These are phyloP conservation scores for Geranium rotundifolium DNA, from an alignment of 345 rosid genomes.

Conservation along the genomic window DNA sequence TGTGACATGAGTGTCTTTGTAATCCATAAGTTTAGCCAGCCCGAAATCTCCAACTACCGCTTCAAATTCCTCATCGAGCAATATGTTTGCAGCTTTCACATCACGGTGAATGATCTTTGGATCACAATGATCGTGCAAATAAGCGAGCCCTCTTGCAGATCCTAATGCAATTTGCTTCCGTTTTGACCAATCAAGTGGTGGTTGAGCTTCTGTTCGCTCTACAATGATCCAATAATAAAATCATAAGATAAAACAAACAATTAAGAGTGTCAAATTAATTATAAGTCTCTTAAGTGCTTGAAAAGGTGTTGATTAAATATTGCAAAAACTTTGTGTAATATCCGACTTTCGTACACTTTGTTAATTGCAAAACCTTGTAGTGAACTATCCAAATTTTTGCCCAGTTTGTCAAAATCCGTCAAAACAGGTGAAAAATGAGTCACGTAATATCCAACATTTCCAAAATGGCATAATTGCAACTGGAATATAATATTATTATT, in stretches of 20 bases:
- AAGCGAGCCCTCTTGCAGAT: conserved; percentile 83
- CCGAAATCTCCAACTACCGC: conserved; percentile 98
- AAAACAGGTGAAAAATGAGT: too few relatives aligned
- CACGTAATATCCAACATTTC: too few relatives aligned
- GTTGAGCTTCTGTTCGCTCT: conserved; percentile 48
- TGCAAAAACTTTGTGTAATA: too few relatives aligned
- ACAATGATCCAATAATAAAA: conserved; percentile 7
- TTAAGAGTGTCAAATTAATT: too few relatives aligned
- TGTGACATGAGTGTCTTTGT: conserved; percentile 88
- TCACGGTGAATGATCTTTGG: conserved; percentile 95
- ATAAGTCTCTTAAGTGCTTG: too few relatives aligned
- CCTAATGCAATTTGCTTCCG: conserved; percentile 72
- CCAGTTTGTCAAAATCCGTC: too few relatives aligned
- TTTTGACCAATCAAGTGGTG: conserved; percentile 56
- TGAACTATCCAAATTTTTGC: too few relatives aligned
- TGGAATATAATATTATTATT: too few relatives aligned
- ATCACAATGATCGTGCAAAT: conserved; percentile 88
- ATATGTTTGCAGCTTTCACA: conserved; percentile 90
- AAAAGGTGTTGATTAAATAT: too few relatives aligned
- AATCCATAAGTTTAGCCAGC: conserved; percentile 83
- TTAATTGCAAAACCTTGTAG: too few relatives aligned
- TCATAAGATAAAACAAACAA: neutral
- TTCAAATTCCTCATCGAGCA: conserved; percentile 87
- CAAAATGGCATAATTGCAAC: too few relatives aligned
- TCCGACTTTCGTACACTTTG: too few relatives aligned